phyloP scores from a whole-genome alignment of 2,329 filamentous ascomycete genomes.

The Lachnellula hyalina region DNA sequence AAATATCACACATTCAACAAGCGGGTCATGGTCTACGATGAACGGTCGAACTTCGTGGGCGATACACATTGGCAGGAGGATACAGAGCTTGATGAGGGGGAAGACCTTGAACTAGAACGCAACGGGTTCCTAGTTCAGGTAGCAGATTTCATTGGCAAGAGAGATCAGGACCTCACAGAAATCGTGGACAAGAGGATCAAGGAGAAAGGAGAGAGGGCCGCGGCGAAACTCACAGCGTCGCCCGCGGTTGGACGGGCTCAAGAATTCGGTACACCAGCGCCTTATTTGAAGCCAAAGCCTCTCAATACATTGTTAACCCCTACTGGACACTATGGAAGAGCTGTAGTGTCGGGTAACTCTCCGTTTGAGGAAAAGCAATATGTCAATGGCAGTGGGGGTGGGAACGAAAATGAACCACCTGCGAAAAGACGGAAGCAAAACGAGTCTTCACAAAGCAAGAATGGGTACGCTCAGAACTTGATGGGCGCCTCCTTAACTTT shows the following conservation, averaged over 20 bases:
- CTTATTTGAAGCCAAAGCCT: conserved; percentile 51
- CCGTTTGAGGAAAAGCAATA: conserved; percentile 57
- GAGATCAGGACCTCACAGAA: conserved; percentile 71
- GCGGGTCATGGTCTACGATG: conserved; percentile 85
- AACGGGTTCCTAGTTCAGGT: conserved; percentile 76
- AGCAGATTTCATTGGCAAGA: conserved; percentile 64
- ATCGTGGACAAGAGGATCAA: conserved; percentile 65
- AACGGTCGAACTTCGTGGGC: conserved; percentile 72
- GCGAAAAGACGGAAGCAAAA: conserved; percentile 39
- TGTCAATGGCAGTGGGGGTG: conserved; percentile 13
- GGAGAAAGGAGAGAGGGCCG: conserved; percentile 46
- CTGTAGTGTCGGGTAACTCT: conserved; percentile 51
- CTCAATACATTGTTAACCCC: conserved; percentile 60
- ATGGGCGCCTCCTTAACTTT: conserved; percentile 44
- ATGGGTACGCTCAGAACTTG: conserved; percentile 45
- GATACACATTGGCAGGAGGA: conserved; percentile 75
- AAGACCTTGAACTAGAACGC: conserved; percentile 74
- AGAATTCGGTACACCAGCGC: conserved; percentile 28
- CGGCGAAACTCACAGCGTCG: conserved; percentile 30
- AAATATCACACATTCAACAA: conserved; percentile 90
- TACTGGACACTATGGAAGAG: conserved; percentile 58
- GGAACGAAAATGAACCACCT: conserved; percentile 29
- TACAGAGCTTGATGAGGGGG: conserved; percentile 68
- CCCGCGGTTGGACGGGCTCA: conserved; percentile 8
- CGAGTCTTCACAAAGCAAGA: conserved; percentile 38